phyloP scores from a whole-genome alignment of 177 flowering plant genomes.

The Telopea speciosissima region DNA sequence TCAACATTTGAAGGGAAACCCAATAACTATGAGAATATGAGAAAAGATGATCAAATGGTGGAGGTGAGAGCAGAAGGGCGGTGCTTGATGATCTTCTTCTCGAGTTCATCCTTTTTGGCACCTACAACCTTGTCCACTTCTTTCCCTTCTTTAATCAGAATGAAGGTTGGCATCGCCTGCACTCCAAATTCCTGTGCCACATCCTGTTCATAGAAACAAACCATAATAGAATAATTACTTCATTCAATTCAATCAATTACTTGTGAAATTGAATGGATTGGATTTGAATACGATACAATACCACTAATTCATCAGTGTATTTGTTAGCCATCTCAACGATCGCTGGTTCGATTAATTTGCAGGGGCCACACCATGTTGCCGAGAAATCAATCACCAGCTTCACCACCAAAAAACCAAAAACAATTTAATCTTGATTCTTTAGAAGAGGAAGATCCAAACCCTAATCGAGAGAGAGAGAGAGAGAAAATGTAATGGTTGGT shows the following conservation, averaged over 20 bases:
- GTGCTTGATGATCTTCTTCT: conserved; percentile 46
- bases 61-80: neutral
- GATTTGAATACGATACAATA: conserved; percentile 17
- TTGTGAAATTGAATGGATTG: no score
- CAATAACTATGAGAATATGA: no score
- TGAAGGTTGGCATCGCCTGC: conserved; percentile 87
- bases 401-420: neutral
- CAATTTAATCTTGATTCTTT: no score
- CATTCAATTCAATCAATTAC: no score
- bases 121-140: conserved; percentile 68
- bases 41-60: no score
- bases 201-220: conserved; percentile 21
- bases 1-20: no score
- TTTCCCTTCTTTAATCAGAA: conserved; percentile 68
- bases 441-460: no score
- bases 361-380: conserved; percentile 79
- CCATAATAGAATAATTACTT: neutral
- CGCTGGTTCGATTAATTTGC: conserved; percentile 42
- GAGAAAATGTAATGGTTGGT: no score
- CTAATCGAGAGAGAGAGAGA: no score
- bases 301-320: conserved; percentile 40
- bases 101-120: conserved; percentile 64
- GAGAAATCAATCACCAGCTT: conserved; percentile 71
- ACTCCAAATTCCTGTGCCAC: conserved; percentile 57
- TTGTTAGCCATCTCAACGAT: conserved; percentile 38